Evolutionary conservation across 2,329 filamentous ascomycete genomes (phyloP).

Genomic region (Apiospora aurea): DNA sequence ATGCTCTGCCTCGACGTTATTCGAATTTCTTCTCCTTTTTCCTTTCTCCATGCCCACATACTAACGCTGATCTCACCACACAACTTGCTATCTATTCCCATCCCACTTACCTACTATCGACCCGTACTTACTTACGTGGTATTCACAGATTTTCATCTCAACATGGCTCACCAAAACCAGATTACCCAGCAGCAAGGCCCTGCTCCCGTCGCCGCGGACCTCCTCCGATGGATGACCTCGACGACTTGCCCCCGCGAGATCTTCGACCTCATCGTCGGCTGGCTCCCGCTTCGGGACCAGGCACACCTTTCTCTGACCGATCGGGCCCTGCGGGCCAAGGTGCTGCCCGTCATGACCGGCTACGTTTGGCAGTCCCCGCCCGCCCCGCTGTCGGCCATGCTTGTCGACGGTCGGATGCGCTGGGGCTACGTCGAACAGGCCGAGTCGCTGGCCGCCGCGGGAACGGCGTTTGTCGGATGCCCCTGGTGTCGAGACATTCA

Average conservation of each 20-base stretch:
- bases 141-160: not conserved
- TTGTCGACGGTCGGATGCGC: not conserved
- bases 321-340: not conserved
- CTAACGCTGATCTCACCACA: no score
- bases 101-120: not conserved
- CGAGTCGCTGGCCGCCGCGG: not conserved
- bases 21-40: no score
- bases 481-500: not conserved
- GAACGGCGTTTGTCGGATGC: not conserved
- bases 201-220: not conserved
- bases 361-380: not conserved
- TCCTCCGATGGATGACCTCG: not conserved
- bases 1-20: no score
- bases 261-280: not conserved
- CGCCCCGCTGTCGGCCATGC: not conserved
- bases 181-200: not conserved
- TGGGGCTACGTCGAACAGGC: not conserved
- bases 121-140: not conserved
- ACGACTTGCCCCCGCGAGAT: not conserved
- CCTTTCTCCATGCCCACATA: no score
- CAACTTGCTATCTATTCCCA: not conserved
- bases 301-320: not conserved
- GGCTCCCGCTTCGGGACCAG: not conserved
- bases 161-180: not conserved
- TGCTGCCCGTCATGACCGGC: not conserved